phyloP scores from a whole-genome alignment of 2,329 filamentous ascomycete genomes.

The Orbilia brochopaga region DNA sequence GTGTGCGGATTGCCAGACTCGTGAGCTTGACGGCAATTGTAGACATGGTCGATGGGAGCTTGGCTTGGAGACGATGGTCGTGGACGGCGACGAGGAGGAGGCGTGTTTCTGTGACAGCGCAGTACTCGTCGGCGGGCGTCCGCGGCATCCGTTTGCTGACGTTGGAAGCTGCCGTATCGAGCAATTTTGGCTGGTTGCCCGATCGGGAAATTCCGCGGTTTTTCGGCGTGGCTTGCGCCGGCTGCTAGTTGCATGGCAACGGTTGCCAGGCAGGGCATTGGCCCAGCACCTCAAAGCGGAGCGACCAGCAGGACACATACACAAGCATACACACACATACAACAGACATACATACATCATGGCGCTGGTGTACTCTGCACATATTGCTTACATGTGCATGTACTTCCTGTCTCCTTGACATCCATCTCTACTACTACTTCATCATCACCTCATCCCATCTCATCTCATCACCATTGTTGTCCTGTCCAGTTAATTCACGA shows the following conservation, averaged over 20 bases:
- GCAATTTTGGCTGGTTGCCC: slow-evolving; percentile 19
- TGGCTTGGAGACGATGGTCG: too few species aligned
- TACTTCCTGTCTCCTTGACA: too few species aligned
- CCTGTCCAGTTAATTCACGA: neutral
- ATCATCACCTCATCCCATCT: neutral
- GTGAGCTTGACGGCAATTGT: slow-evolving; percentile 69
- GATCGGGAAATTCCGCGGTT: slow-evolving; percentile 6
- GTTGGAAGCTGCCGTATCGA: slow-evolving; percentile 25
- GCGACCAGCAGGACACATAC: slow-evolving; percentile 5
- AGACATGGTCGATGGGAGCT: slow-evolving; percentile 45
- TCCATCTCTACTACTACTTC: neutral
- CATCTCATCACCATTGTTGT: neutral
- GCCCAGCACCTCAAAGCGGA: neutral
- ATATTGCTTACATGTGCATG: neutral
- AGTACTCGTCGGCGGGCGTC: slow-evolving; percentile 17
- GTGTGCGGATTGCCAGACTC: slow-evolving; percentile 69
- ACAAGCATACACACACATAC: neutral
- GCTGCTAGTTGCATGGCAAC: slow-evolving; percentile 20
- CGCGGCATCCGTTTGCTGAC: slow-evolving; percentile 38
- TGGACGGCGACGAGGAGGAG: neutral
- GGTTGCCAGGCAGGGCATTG: slow-evolving; percentile 43
- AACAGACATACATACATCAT: neutral
- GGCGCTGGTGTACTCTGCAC: neutral
- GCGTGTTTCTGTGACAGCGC: neutral
- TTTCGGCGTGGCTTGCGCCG: neutral